Evolutionary conservation across 495 filamentous ascomycete genomes (phyloP), one percentile per base, ranked within the genome.

Genomic region (Lasiosphaeria miniovina): DNA sequence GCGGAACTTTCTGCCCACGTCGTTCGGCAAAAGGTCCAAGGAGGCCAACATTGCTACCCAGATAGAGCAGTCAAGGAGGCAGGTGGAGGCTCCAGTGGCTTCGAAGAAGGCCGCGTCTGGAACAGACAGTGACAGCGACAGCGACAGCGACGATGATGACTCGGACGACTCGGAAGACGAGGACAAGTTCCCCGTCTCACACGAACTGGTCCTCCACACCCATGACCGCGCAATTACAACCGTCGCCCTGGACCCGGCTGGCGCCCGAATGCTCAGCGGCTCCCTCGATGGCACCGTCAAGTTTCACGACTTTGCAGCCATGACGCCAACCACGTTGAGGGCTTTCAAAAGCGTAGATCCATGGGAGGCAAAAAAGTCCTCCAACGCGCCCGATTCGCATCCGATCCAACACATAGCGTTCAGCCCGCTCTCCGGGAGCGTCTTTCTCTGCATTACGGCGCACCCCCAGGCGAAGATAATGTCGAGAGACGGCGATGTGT

Each of bases 261-360:
- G 94, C 6, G 84, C 86, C 34, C 87, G 94, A 65, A 75, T 98
- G 63, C 84, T 96, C 33, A 93, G 90, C 55, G 91, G 90, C 50
- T 96, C 91, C 2, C 90, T 88, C 46, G 94, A 98, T 74, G 93
- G 91, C 74, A 91, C 85, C 1, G 69, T 97, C 56, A 97, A 96
- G 68, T 80, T 98, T 24, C 93, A 96, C 72, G 94, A 98, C 71
- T 96, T 98, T 74, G 84, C 91, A 1, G 89, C 93, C 35, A 93
- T 98, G 90, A 97, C 93, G 0, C 89, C 91, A 0, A 93, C 93
- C 4, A 96, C 96, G 0, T 81, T 98, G 34, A 86, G 91, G 61
- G 90, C 95, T 3, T 98, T 98, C 82, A 91, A 90, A 67, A 90
- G 88, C 10, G 81, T 98, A 35, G 94, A 98, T 75, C 93, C 94